Percentiles rank a stretch among this genome's conserved stretches.
Conservation (phyloP, 2,329 filamentous ascomycete species). For the Colletotrichum lentis region DNA sequence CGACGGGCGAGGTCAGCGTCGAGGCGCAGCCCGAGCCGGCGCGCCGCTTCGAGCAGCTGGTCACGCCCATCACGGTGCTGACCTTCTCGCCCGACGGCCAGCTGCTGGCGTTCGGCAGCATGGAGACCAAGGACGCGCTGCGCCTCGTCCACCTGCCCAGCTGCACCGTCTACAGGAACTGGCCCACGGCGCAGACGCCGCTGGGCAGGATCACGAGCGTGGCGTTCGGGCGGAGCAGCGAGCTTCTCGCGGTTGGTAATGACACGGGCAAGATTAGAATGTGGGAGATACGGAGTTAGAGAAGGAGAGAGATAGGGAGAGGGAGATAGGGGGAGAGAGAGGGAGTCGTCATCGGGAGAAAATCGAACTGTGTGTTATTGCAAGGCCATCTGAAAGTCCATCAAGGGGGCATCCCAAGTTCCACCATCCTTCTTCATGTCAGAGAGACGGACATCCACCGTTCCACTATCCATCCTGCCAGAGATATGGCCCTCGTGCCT, state of each 20-base stretch:
- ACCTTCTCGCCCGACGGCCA: constrained; percentile 90
- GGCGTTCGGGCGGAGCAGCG: constrained; percentile 71
- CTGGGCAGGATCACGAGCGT: constrained; percentile 82
- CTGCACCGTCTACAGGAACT: constrained; percentile 95
- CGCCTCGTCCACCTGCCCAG: constrained; percentile 87
- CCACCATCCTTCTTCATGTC: neutral
- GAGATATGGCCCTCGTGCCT: neutral
- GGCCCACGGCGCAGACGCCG: constrained; percentile 91
- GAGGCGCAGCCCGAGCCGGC: constrained; percentile 75
- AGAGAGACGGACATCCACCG: no score
- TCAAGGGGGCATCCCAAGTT: neutral
- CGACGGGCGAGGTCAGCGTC: constrained; percentile 57
- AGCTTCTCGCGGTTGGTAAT: constrained; percentile 84
- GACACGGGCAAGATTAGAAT: constrained; percentile 86
- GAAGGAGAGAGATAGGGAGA: no score
- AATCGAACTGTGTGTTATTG: constrained; percentile 12
- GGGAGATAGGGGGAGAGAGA: no score
- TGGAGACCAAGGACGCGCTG: constrained; percentile 87
- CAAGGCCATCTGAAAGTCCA: constrained; percentile 11
- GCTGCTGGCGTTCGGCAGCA: constrained; percentile 84
- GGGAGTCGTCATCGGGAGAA: neutral
- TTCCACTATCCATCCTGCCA: no score
- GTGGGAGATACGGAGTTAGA: constrained; percentile 83
- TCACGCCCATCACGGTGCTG: constrained; percentile 82
- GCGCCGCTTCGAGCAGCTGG: constrained; percentile 82